A percentile compares a stretch with the other conserved stretches of the same genome.
Conservation (phyloP, 2,329 filamentous ascomycete genomes). For the Tympanopsis confertula region DNA sequence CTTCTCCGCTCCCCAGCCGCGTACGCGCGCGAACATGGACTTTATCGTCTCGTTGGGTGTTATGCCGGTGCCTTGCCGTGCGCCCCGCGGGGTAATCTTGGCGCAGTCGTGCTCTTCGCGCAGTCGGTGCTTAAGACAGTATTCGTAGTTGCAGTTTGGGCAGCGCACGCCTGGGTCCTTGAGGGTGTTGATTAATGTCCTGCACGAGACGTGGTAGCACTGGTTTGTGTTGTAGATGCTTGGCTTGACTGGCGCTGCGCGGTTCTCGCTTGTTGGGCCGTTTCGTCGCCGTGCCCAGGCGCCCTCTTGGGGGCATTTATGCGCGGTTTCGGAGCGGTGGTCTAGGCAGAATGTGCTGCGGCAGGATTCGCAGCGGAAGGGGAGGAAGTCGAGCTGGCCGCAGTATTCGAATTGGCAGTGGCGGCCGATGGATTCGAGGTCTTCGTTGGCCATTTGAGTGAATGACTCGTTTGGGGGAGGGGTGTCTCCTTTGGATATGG, state of each 20-base stretch:
- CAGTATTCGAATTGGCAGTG: constrained; percentile 90
- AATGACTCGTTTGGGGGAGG: background rate
- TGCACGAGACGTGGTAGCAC: constrained; percentile 33
- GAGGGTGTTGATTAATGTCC: constrained; percentile 36
- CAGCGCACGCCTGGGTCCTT: constrained; percentile 36
- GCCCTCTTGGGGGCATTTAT: constrained; percentile 43
- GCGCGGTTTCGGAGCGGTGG: constrained; percentile 75
- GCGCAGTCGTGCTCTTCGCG: constrained; percentile 14
- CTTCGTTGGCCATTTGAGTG: background rate
- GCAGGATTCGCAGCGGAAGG: constrained; percentile 88
- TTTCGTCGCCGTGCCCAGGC: constrained; percentile 43
- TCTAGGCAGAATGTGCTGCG: constrained; percentile 79
- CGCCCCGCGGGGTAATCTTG: constrained; percentile 54
- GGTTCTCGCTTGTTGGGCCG: constrained; percentile 11
- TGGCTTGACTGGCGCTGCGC: constrained; percentile 27
- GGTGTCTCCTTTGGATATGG: background rate
- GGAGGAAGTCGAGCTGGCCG: constrained; percentile 89
- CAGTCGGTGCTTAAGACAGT: constrained; percentile 37
- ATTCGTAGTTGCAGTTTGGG: constrained; percentile 31
- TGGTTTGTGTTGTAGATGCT: constrained; percentile 41
- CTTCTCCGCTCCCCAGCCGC: constrained; percentile 25
- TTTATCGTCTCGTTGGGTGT: background rate
- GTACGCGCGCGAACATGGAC: background rate
- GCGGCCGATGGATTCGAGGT: constrained; percentile 47
- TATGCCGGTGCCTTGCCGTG: constrained; percentile 12